Percentiles rank a stretch among this genome's conserved stretches.
Evolutionary conservation across 371 early-diverging fungal genomes (phyloP).

Genomic region (Fennellomyces sp.): DNA sequence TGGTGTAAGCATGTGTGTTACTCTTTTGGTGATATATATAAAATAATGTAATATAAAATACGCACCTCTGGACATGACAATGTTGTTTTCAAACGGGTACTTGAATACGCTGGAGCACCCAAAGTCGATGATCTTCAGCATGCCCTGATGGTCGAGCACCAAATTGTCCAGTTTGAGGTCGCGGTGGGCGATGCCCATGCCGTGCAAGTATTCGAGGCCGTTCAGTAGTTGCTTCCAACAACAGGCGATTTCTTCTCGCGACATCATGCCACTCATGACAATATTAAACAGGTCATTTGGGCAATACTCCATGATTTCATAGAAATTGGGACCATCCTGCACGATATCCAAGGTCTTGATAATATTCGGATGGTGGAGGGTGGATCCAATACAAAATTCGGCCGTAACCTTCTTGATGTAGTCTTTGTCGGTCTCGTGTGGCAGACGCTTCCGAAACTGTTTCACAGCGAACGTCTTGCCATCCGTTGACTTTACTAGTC

Average conservation of each 20-base stretch:
- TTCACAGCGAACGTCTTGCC: slow-evolving; percentile 77
- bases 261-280: slow-evolving; percentile 72
- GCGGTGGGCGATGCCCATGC: slow-evolving; percentile 83
- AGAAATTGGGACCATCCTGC: slow-evolving; percentile 61
- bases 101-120: slow-evolving; percentile 84
- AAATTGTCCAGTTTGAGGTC: slow-evolving; percentile 91
- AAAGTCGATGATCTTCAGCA: slow-evolving; percentile 93
- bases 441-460: slow-evolving; percentile 74
- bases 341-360: slow-evolving; percentile 87
- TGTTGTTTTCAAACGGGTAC: slow-evolving; percentile 64
- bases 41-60: slow-evolving; percentile 13
- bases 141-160: slow-evolving; percentile 66
- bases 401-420: slow-evolving; percentile 84
- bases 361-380: slow-evolving; percentile 82
- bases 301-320: slow-evolving; percentile 84
- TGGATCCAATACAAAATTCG: slow-evolving; percentile 87
- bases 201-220: slow-evolving; percentile 75
- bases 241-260: slow-evolving; percentile 66
- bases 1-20: background rate
- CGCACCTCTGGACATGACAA: slow-evolving; percentile 60
- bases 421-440: slow-evolving; percentile 71
- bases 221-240: slow-evolving; percentile 76
- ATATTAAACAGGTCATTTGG: slow-evolving; percentile 78
- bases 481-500: slow-evolving; percentile 57
- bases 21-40: background rate